A percentile compares a stretch with the other conserved stretches of the same genome.
Conservation (phyloP, 2,329 filamentous ascomycete species). For the Lachnellula occidentalis region DNA sequence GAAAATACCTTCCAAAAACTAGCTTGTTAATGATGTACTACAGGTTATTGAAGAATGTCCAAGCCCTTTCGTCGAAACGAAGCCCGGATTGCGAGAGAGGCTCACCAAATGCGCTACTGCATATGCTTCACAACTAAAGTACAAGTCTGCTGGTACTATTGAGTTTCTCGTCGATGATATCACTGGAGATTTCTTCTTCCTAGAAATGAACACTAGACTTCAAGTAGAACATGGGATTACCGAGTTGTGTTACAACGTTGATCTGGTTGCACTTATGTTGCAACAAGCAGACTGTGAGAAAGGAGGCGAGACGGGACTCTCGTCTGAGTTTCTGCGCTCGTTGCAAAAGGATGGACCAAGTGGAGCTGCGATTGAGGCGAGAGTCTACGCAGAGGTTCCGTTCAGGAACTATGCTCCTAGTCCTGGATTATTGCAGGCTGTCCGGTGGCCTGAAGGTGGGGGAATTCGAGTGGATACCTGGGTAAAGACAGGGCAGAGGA, state of each 20-base stretch:
- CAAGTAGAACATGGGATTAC: conserved; percentile 24
- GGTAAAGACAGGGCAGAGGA: conserved; percentile 62
- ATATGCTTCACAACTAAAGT: conserved; percentile 40
- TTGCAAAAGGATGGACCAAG: conserved; percentile 38
- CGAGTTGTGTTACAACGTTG: conserved; percentile 17
- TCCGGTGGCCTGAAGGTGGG: conserved; percentile 27
- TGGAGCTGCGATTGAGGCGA: conserved; percentile 64
- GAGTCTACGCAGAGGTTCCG: conserved; percentile 70
- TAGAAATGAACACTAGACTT: conserved; percentile 21
- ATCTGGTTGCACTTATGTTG: conserved; percentile 28
- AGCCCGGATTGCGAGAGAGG: conserved; percentile 26
- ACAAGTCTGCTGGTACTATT: conserved; percentile 53
- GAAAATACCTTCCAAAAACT: neutral
- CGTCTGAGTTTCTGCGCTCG: conserved; percentile 37
- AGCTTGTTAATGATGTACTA: neutral
- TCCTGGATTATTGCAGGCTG: conserved; percentile 32
- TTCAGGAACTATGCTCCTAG: conserved; percentile 56
- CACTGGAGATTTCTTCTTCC: conserved; percentile 39
- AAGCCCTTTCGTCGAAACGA: conserved; percentile 48
- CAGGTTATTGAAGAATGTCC: conserved; percentile 65
- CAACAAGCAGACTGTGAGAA: conserved; percentile 16
- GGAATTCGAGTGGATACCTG: conserved; percentile 60
- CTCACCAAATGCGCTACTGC: conserved; percentile 38
- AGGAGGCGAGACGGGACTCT: conserved; percentile 16
- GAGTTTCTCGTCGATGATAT: conserved; percentile 57